Conservation (phyloP, 495 filamentous ascomycete genomes). For the Hypoxylon lienhwacheense region DNA sequence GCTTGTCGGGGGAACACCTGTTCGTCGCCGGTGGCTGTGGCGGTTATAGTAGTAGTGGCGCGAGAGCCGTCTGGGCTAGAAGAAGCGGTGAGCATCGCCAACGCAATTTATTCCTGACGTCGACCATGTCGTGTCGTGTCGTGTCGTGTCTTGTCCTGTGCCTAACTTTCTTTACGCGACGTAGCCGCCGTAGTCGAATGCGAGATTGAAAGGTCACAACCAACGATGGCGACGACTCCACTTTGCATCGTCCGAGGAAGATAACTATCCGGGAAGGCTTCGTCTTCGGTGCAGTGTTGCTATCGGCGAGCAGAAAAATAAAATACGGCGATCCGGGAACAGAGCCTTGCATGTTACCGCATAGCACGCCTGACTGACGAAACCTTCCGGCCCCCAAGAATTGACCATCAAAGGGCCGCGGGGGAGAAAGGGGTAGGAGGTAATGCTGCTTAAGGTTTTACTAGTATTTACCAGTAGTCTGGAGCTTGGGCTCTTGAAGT, state of each 20-base stretch:
- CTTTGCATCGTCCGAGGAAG: background rate
- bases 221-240: too few species aligned
- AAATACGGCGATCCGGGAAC: background rate
- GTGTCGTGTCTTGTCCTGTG: too few species aligned
- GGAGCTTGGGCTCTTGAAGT: too few species aligned
- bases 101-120: slow-evolving; percentile 16
- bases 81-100: slow-evolving; percentile 15
- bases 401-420: slow-evolving; percentile 1
- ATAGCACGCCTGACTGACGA: slow-evolving; percentile 14
- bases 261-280: too few species aligned
- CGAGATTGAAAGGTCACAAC: too few species aligned
- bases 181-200: slow-evolving; percentile 4
- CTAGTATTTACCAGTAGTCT: slow-evolving; percentile 17
- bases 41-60: too few species aligned
- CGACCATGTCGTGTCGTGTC: background rate
- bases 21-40: too few species aligned
- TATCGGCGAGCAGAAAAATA: too few species aligned
- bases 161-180: background rate
- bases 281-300: too few species aligned
- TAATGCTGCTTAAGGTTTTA: slow-evolving; percentile 6
- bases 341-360: slow-evolving; percentile 10
- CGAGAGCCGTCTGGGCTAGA: too few species aligned
- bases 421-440: background rate
- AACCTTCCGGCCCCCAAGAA: slow-evolving; percentile 21
- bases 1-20: slow-evolving; percentile 8